Base-by-base conservation (phyloP, 179 eudicot genomes). In the Vitellaria paradoxa region DNA sequence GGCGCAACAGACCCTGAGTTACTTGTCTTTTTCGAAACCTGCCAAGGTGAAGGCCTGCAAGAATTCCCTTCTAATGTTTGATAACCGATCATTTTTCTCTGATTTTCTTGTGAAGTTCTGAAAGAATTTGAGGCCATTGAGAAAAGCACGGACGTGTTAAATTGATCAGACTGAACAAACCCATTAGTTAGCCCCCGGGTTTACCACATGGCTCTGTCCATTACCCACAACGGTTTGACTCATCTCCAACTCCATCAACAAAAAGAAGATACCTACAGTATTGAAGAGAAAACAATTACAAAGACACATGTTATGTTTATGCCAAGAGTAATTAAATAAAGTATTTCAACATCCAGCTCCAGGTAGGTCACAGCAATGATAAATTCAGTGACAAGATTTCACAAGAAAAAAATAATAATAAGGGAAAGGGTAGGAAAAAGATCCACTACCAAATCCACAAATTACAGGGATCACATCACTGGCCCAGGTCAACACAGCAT, bases 71-170 rank as follows among this genome's bases (percentile, higher is more conserved):
- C 89, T 68, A 75, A 47, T 21, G 71, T 57, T 76, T 81, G 87
- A 75, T 77, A 80, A 78, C 70, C 82, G 11, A 46, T 73, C 10
- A 20, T 70, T 82, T 84, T 90, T 78, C 81, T 81, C 45, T 75
- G 82, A 69, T 83, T 84, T 26, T 86, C 90, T 0, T 84, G 82
- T 17, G 89, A 82, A 65, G 83, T 76, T 82, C 81, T 87, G 68
- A 47, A 68, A 84, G 91, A 81, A 56, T 88, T 89, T 2, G 98
- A 87, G 74, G 97, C 93, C 98, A 93, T 92, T 75, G 78, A 78
- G 53, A 75, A 40, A 74, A 56, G 73, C 59, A 70, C 68, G 73
- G 73, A 72, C 70, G 49, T 13, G 62, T 60, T 80, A 71, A 77
- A 56, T 76, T 57, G 61, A 26, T 40, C 23, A 65, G 21, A 78